Conservation (phyloP, 2,329 filamentous ascomycete genomes). For the Aureobasidium sp. region DNA sequence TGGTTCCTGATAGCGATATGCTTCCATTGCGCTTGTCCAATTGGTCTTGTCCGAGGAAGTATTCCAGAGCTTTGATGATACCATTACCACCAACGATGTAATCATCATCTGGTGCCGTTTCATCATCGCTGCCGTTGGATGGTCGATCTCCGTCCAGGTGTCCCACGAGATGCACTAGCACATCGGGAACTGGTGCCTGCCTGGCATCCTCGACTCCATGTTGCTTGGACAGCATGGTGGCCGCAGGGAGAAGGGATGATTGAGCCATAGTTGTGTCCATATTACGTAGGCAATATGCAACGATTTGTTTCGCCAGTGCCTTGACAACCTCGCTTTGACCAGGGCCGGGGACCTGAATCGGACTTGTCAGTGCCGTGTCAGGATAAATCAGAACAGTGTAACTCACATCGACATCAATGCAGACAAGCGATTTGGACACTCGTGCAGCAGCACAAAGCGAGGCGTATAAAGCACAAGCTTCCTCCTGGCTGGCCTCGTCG, state of each 20-base stretch:
- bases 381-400: background rate
- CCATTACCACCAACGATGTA: slow-evolving; percentile 95
- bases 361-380: slow-evolving; percentile 1
- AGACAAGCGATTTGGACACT: slow-evolving; percentile 75
- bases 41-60: slow-evolving; percentile 82
- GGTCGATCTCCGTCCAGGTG: slow-evolving; percentile 49
- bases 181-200: slow-evolving; percentile 65
- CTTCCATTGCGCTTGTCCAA: slow-evolving; percentile 36
- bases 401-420: slow-evolving; percentile 74
- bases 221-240: slow-evolving; percentile 36
- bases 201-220: slow-evolving; percentile 46
- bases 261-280: slow-evolving; percentile 73
- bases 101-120: slow-evolving; percentile 76
- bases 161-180: slow-evolving; percentile 80
- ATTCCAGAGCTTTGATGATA: slow-evolving; percentile 86
- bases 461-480: slow-evolving; percentile 88
- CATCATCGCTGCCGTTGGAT: slow-evolving; percentile 51
- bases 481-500: slow-evolving; percentile 76
- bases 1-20: slow-evolving; percentile 44
- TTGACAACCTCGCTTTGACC: slow-evolving; percentile 87
- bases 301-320: slow-evolving; percentile 86
- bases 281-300: slow-evolving; percentile 88
- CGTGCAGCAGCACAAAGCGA: slow-evolving; percentile 83
- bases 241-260: slow-evolving; percentile 43
- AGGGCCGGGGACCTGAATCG: slow-evolving; percentile 55